Base-by-base conservation (phyloP, 352 stramenopile genomes). In the Globisporangium splendens region DNA sequence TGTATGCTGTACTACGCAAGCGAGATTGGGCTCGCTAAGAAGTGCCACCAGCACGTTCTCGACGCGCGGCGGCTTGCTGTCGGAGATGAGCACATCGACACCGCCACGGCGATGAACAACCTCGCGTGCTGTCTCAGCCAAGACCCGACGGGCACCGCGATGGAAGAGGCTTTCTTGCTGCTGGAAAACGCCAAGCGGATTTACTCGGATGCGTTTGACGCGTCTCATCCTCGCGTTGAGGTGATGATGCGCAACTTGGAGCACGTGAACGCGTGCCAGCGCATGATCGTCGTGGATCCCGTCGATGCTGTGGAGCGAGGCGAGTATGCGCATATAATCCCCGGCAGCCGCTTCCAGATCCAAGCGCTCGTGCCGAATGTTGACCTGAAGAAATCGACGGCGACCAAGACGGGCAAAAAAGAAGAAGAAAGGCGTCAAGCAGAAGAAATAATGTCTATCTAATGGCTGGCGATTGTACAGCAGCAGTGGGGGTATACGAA, bases 31-130 rank as follows among this genome's bases (percentile, higher is more conserved):
- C 55, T 92, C 6, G 78, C 79, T 2, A 73, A 71, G 28, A 70
- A 73, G 20, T 89, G 75, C 47, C 77, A 89, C 51, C 69, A 87
- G 42, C 63, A 77, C 38, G 78, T 83, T 1, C 62, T 90, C 41
- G 57, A 70, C 5, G 51, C 69, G 22, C 70, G 79, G 13, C 80
- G 68, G 57, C 8, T 38, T 22, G 63, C 58, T 1, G 33, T 63
- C 1, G 70, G 73, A 31, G 62, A 70, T 13, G 53, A 72, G 31
- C 61, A 88, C 56, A 48, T 84, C 13, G 80, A 92, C 52, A 83
- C 79, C 3, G 82, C 82, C 10, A 89, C 81, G 4, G 64, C 77
- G 13, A 83, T 92, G 71, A 90, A 88, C 67, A 92, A 89, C 47
- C 59, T 90, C 20, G 80, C 76, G 8, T 90, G 82, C 49, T 92